Evolutionary conservation across 148 eudicot species (phyloP), one percentile per base, ranked within the genome.

Genomic region (Chenopodium suecicum): DNA sequence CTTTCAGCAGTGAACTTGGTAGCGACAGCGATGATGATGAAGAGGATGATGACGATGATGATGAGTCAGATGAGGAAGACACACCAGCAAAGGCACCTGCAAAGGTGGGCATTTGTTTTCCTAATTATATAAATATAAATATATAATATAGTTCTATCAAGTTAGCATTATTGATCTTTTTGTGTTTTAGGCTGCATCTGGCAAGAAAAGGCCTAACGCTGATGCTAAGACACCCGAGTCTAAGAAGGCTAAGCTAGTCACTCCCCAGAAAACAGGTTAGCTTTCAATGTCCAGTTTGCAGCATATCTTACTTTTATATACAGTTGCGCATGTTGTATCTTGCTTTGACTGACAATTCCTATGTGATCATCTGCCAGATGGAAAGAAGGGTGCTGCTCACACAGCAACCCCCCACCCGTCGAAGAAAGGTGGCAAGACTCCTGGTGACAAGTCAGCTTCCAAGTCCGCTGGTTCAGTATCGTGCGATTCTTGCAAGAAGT

Each of bases 231-330:
- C 91, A n/a, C 91, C 90, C 22, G 88, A 86, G 84, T 78, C 87
- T 52, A 90, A 92, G 86, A 90, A 92, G 46, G 85, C 88, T 13
- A 92, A 92, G 76, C 4, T 84, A 12, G 88, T 77, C 27, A 85
- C 91, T 6, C 90, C 94, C 63, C 89, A 90, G 77, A 89, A 87
- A 78, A 82, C 90, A 87, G 94, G 94, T 91, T 41, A 37, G 13
- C 9, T 46, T 37, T 54, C 8, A 50, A 11, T 77, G 25, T 1
- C 73, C 71, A 19, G 22, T 56, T 56, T 56, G 16, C 22, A 14
- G 20, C 60, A 54, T 56, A 19, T 17, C 17, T 17, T 17, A 4
- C 22, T 56, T 1, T 56, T 56, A 4, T 56, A 56, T 14, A 56
- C n/a, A 56, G 20, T 41, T 41, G 44, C 7, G 8, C 44, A 56